Conservation (phyloP, 805 yeast species). For the Priceomyces haplophilus region DNA sequence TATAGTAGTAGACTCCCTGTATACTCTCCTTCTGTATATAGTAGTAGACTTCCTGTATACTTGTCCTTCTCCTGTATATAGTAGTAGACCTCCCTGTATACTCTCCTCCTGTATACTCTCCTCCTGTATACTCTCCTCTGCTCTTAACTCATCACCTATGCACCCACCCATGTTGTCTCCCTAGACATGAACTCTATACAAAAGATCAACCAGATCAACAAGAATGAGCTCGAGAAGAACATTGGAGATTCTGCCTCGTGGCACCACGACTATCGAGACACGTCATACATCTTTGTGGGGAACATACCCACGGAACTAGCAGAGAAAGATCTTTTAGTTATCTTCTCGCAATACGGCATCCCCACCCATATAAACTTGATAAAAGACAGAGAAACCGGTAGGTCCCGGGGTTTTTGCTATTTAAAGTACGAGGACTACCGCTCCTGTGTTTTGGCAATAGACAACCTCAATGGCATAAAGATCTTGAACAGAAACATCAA, state of each 20-base stretch:
- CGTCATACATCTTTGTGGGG: slow-evolving; percentile 78
- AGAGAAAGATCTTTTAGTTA: slow-evolving; percentile 71
- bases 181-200: slow-evolving; percentile 35
- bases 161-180: too few relatives aligned
- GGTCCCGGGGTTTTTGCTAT: slow-evolving; percentile 73
- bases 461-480: slow-evolving; percentile 72
- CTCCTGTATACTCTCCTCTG: too few relatives aligned
- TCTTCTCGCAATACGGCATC: slow-evolving; percentile 87
- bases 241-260: slow-evolving; percentile 69
- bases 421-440: slow-evolving; percentile 79
- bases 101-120: too few relatives aligned
- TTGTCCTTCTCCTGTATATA: too few relatives aligned
- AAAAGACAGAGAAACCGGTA: slow-evolving; percentile 48
- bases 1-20: too few relatives aligned
- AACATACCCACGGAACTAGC: slow-evolving; percentile 60
- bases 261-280: slow-evolving; percentile 81
- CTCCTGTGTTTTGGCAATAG: slow-evolving; percentile 81
- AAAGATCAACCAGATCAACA: slow-evolving; percentile 55
- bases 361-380: slow-evolving; percentile 73
- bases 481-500: slow-evolving; percentile 48
- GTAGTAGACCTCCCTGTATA: too few relatives aligned
- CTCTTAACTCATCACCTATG: too few relatives aligned
- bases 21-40: too few relatives aligned
- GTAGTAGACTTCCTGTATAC: too few relatives aligned
- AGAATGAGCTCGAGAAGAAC: slow-evolving; percentile 62